A percentile compares a stretch with the other conserved stretches of the same genome.
Conservation (phyloP, 441 rosid genomes). For the Dalechampia spathulata region DNA sequence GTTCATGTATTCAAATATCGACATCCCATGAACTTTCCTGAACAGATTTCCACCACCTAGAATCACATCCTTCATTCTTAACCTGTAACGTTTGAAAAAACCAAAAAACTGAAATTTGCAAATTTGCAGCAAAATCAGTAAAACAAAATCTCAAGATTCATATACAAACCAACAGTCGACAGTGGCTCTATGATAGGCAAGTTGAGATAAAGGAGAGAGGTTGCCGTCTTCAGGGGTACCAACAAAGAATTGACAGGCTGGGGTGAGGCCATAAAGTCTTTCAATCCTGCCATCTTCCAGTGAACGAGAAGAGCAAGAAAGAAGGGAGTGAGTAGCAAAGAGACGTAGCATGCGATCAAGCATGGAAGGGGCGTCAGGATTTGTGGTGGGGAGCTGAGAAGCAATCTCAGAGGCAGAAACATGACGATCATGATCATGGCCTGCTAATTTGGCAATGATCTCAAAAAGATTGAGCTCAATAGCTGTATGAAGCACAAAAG, state of each 20-base stretch:
- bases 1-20: slow-evolving; percentile 56
- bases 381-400: slow-evolving; percentile 41
- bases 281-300: slow-evolving; percentile 37
- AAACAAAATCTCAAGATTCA: no score
- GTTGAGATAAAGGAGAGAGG: slow-evolving; percentile 28
- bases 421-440: slow-evolving; percentile 33
- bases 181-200: slow-evolving; percentile 51
- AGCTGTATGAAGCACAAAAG: slow-evolving; percentile 52
- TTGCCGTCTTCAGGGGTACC: slow-evolving; percentile 13
- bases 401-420: slow-evolving; percentile 42
- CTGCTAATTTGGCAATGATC: slow-evolving; percentile 47
- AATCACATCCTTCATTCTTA: slow-evolving; percentile 59
- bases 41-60: slow-evolving; percentile 70
- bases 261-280: slow-evolving; percentile 48
- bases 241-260: slow-evolving; percentile 50
- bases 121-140: no score
- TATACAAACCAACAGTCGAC: slow-evolving; percentile 59
- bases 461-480: slow-evolving; percentile 57
- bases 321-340: slow-evolving; percentile 41
- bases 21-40: slow-evolving; percentile 66
- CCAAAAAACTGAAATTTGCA: no score
- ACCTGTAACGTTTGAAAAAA: no score
- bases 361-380: slow-evolving; percentile 48
- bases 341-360: slow-evolving; percentile 57
- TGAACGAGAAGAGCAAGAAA: slow-evolving; percentile 36